Conservation (phyloP, 2,329 filamentous ascomycete genomes). For the Diaporthe capsici region DNA sequence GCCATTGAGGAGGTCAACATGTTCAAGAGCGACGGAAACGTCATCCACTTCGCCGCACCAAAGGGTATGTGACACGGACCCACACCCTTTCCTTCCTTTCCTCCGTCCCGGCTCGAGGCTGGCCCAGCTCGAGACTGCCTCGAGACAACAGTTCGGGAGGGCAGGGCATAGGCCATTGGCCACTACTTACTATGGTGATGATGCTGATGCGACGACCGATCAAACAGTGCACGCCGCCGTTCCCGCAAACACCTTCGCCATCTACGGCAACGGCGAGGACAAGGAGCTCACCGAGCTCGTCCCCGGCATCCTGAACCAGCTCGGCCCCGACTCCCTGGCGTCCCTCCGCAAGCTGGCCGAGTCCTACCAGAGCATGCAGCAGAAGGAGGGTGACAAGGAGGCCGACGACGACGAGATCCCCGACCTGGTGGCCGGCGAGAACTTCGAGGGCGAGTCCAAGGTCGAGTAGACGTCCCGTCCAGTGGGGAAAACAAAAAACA, state of each 20-base stretch:
- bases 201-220: conserved; percentile 36
- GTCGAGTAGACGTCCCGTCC: conserved; percentile 77
- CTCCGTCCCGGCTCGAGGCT: not conserved
- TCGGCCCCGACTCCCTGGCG: conserved; percentile 96
- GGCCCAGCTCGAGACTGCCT: not conserved
- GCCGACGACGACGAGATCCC: conserved; percentile 94
- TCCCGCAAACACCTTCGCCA: conserved; percentile 98
- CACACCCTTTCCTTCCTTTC: not conserved
- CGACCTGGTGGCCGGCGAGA: conserved; percentile 95
- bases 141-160: not conserved
- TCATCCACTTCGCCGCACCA: conserved; percentile 98
- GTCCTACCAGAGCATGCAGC: conserved; percentile 99
- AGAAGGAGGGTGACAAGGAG: conserved; percentile 85
- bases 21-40: conserved; percentile 99
- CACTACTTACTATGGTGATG: not conserved
- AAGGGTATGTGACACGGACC: conserved; percentile 76
- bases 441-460: conserved; percentile 88
- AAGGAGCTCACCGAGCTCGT: conserved; percentile 99
- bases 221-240: conserved; percentile 93
- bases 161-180: not conserved
- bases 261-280: conserved; percentile 98
- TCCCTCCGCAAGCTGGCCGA: conserved; percentile 98
- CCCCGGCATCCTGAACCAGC: conserved; percentile 99
- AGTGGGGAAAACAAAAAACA: conserved; percentile 22
- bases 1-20: conserved; percentile 99